Percentiles rank a stretch among this genome's conserved stretches.
Evolutionary conservation across 2,329 filamentous ascomycete genomes (phyloP).

Genomic region (Simplicillium aogashimaense): DNA sequence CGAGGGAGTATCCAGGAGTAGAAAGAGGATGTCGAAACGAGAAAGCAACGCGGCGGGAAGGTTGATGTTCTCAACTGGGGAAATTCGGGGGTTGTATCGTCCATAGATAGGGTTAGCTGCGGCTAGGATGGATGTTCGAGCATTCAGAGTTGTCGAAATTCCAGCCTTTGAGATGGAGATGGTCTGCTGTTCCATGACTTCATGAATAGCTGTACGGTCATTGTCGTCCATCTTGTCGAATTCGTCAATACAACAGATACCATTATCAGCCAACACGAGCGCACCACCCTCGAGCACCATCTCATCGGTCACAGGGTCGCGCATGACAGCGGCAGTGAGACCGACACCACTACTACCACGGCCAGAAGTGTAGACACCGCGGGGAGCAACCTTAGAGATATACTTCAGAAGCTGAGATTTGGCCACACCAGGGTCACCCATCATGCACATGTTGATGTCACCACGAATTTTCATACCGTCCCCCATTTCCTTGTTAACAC

Average conservation of each 20-base stretch:
- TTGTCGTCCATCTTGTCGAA: slow-evolving; percentile 87
- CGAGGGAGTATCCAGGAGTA: slow-evolving; percentile 88
- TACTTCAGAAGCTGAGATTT: slow-evolving; percentile 98
- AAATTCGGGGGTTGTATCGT: slow-evolving; percentile 94
- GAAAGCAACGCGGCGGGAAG: slow-evolving; percentile 93
- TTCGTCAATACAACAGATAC: slow-evolving; percentile 79
- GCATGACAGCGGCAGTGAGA: slow-evolving; percentile 75
- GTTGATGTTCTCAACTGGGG: slow-evolving; percentile 98
- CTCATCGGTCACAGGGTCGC: slow-evolving; percentile 73
- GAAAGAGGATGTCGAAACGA: slow-evolving; percentile 93
- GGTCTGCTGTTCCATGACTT: slow-evolving; percentile 84
- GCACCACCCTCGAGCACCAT: slow-evolving; percentile 78
- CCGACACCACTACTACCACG: slow-evolving; percentile 74
- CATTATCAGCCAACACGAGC: slow-evolving; percentile 70
- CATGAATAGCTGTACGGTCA: slow-evolving; percentile 73
- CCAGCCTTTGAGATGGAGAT: slow-evolving; percentile 74
- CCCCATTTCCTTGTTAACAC: slow-evolving; percentile 92
- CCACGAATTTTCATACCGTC: slow-evolving; percentile 99
- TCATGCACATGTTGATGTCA: slow-evolving; percentile 96
- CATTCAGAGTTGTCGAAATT: slow-evolving; percentile 74
- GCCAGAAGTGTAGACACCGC: slow-evolving; percentile 77
- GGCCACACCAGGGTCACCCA: slow-evolving; percentile 99
- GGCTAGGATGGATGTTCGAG: slow-evolving; percentile 88
- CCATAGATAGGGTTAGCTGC: slow-evolving; percentile 96
- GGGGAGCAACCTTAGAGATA: slow-evolving; percentile 93